These are phyloP conservation scores for Jacaranda mimosifolia DNA, from an alignment of 257 asterid genomes.

Conservation along the genomic window DNA sequence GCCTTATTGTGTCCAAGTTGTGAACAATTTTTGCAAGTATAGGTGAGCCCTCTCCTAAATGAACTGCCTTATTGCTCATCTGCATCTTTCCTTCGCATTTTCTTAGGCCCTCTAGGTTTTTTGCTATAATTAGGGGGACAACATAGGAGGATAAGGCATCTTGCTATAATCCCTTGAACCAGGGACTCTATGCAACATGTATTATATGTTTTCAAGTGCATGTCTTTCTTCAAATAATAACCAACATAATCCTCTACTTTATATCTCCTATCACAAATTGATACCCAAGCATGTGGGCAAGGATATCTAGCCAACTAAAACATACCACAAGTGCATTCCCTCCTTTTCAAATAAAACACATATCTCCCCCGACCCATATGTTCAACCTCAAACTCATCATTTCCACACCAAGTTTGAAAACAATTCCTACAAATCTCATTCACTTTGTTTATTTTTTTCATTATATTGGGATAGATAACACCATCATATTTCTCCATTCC, in stretches of 20 bases:
- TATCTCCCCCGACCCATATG: not conserved
- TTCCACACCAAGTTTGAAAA: not conserved
- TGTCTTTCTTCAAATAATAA: not conserved
- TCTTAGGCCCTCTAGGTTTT: not conserved
- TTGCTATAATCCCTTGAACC: not conserved
- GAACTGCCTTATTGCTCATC: not conserved
- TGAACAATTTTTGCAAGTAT: too few species aligned
- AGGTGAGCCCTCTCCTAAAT: too few species aligned
- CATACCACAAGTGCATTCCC: not conserved
- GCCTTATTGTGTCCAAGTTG: too few species aligned
- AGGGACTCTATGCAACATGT: not conserved
- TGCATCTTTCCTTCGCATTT: not conserved
- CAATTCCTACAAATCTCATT: not conserved
- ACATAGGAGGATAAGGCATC: not conserved
- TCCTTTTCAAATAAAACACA: not conserved
- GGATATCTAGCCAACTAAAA: not conserved
- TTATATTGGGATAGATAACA: not conserved
- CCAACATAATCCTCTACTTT: not conserved
- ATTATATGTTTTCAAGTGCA: not conserved
- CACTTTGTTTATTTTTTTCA: not conserved
- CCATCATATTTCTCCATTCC: not conserved
- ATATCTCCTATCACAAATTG: not conserved
- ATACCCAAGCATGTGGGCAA: not conserved
- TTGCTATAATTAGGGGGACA: not conserved
- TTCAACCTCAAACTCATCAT: not conserved